Evolutionary conservation across 345 rosid genomes (phyloP).

Genomic region (Kernera saxatilis): DNA sequence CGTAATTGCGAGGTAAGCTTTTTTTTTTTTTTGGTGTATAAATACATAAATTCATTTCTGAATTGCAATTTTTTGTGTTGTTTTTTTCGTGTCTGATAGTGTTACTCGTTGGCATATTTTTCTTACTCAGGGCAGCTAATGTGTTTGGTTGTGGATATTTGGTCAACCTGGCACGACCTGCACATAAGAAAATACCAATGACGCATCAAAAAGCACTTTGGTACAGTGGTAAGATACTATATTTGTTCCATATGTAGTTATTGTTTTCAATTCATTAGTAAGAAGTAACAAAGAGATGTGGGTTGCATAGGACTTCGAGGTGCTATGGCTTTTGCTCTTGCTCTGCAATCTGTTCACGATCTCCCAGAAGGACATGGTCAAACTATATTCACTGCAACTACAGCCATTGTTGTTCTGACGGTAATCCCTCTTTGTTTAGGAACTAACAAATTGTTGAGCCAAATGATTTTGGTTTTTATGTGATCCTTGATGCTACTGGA

Average conservation of each 20-base stretch:
- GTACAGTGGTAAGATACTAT: slow-evolving; percentile 79
- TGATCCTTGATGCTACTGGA: slow-evolving; percentile 4
- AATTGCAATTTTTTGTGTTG: background rate
- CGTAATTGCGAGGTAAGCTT: slow-evolving; percentile 69
- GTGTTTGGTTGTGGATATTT: slow-evolving; percentile 93
- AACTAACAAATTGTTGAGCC: background rate
- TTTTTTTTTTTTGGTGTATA: background rate
- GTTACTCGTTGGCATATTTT: slow-evolving; percentile 22
- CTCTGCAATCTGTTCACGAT: slow-evolving; percentile 94
- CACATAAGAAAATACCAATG: slow-evolving; percentile 68
- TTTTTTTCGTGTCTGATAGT: slow-evolving; percentile 10
- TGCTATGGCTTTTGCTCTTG: slow-evolving; percentile 99
- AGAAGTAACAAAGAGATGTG: slow-evolving; percentile 21
- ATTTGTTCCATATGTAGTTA: background rate
- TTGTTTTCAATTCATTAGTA: background rate
- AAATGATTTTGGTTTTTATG: background rate
- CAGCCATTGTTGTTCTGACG: slow-evolving; percentile 94
- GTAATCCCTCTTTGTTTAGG: slow-evolving; percentile 36
- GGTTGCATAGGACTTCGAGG: slow-evolving; percentile 76
- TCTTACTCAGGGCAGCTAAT: slow-evolving; percentile 72
- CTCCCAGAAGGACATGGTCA: slow-evolving; percentile 99
- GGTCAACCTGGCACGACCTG: slow-evolving; percentile 82
- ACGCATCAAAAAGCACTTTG: slow-evolving; percentile 98
- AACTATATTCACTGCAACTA: slow-evolving; percentile 95
- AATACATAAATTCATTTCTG: background rate